phyloP scores from a whole-genome alignment of 2,329 filamentous ascomycete species.

The Diaporthe aspalathi region DNA sequence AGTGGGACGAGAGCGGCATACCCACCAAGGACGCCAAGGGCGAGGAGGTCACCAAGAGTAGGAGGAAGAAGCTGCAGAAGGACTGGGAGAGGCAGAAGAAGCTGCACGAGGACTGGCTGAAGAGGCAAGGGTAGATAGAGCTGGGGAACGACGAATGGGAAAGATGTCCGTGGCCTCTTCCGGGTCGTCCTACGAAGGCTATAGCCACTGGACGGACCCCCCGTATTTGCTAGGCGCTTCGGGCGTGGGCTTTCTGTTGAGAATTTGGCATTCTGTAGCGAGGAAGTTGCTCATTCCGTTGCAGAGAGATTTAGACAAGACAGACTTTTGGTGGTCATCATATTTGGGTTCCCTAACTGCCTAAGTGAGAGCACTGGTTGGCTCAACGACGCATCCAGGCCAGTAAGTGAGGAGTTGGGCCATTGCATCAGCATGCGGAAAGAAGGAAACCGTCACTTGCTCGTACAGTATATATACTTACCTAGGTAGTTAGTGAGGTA shows the following conservation, averaged over 20 bases:
- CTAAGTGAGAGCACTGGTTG: background rate
- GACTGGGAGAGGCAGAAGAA: slow-evolving; percentile 80
- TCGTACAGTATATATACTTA: no score
- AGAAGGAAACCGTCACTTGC: background rate
- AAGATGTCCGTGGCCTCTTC: background rate
- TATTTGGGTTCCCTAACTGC: background rate
- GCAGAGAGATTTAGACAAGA: background rate
- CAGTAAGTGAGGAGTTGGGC: background rate
- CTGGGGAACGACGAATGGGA: rapidly evolving
- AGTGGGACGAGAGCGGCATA: slow-evolving; percentile 75
- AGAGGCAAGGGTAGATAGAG: slow-evolving; percentile 31
- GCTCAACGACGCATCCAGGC: background rate
- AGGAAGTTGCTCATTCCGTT: background rate
- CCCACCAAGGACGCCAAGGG: slow-evolving; percentile 71
- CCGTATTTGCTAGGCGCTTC: slow-evolving; percentile 1
- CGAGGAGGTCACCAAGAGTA: slow-evolving; percentile 73
- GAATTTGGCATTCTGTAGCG: background rate
- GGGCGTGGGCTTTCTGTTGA: background rate
- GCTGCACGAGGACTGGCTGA: slow-evolving; percentile 65
- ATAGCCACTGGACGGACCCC: background rate
- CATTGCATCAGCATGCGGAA: background rate
- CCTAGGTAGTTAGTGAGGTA: no score
- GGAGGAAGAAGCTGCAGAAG: slow-evolving; percentile 74
- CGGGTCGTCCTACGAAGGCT: background rate
- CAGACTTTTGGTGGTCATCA: background rate